Base-by-base conservation (phyloP, 208 protist genomes). In the Herpetomonas samuelpessoai region DNA sequence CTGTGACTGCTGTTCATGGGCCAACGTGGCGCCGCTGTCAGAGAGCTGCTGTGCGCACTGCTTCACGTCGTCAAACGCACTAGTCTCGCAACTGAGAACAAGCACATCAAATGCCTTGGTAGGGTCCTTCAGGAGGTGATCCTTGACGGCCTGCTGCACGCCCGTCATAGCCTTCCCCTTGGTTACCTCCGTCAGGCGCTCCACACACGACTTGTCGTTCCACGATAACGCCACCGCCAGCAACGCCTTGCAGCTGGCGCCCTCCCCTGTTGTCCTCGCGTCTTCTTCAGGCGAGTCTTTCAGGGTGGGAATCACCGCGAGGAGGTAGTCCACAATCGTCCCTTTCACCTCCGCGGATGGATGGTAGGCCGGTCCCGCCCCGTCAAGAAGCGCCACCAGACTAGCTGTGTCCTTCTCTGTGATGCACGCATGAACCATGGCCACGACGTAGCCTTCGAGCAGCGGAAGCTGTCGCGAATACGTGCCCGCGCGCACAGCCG, bases 71-170 rank as follows among this genome's bases (percentile, higher is more conserved):
- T 50, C 59, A 44, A 85, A 81, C n/a, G 86, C 74, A n/a, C 64
- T 58, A 2, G 29, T 62, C 16, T 35, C 45, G 44, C 83, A 85
- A 24, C 73, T 68, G 21, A 55, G 3, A n/a, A 70, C 50, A 9
- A 93, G 74, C 7, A 86, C 24, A n/a, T 50, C 55, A 16, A 72
- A 58, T 2, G 79, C 31, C 38, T 74, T 66, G 22, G 28, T 39
- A 0, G 75, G 72, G 61, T 89, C 74, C 27, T 66, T 71, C 72
- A 91, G 61, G 38, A 85, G 60, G 66, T 89, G 74, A 7, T 71
- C 41, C 31, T 67, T 55, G 50, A 88, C 64, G 3, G 62, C 68
- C 18, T 75, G 68, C 59, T 76, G 60, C 16, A 89, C 57, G 39
- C 57, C 46, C 21, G 65, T 24, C 57, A 76, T 50, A n/a, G 68